Evolutionary conservation across 768 basidiomycete genomes (phyloP).

Genomic region (Punctularia strigosozonata): DNA sequence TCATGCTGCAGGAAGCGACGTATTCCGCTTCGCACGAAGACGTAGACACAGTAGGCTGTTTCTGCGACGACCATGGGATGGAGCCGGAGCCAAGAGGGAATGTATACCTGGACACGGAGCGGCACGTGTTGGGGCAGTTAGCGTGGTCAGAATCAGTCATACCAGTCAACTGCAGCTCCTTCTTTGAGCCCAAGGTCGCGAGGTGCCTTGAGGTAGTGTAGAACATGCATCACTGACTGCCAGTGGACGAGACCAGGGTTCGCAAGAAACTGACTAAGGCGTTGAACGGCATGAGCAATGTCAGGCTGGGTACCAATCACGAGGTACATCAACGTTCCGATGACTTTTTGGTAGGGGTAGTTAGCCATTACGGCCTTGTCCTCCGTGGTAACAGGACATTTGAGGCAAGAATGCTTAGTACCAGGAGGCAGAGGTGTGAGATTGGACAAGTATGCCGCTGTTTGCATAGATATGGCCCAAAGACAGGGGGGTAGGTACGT

Average conservation of each 20-base stretch:
- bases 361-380: conserved; percentile 6
- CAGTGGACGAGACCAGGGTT: conserved; percentile 13
- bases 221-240: conserved; percentile 12
- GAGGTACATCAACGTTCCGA: conserved; percentile 20
- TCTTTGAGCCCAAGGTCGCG: conserved; percentile 2
- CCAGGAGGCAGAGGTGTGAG: conserved; percentile 10
- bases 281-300: conserved; percentile 13
- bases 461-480: no score
- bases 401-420: conserved; percentile 3
- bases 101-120: conserved; percentile 16
- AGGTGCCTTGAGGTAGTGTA: conserved; percentile 14
- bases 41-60: conserved; percentile 17
- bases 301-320: conserved; percentile 17
- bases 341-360: conserved; percentile 8
- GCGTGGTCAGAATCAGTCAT: conserved; percentile 22
- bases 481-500: no score
- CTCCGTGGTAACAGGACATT: background rate
- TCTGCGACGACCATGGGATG: conserved; percentile 15
- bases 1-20: no score
- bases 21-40: no score
- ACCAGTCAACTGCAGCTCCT: no score
- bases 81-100: conserved; percentile 11
- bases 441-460: no score
- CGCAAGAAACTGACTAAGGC: conserved; percentile 10
- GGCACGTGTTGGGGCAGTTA: conserved; percentile 9